Percentiles rank a stretch among this genome's conserved stretches.
Conservation (phyloP, 208 protist species). For the Wallacemonas sp. region DNA sequence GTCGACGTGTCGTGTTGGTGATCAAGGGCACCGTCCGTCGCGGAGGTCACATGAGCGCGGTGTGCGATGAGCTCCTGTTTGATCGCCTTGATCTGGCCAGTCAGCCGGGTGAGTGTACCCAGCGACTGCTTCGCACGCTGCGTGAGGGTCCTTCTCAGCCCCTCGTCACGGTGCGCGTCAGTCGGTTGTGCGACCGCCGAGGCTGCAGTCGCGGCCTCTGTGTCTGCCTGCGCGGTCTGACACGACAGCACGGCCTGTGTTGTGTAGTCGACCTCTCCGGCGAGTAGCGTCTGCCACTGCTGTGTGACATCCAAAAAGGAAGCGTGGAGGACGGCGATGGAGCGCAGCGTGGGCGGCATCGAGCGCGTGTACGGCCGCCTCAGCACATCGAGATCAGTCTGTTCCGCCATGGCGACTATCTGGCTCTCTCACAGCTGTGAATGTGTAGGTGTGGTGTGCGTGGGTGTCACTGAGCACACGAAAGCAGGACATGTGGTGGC, state of each 20-base stretch:
- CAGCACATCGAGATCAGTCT: slow-evolving; percentile 20
- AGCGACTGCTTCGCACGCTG: not conserved
- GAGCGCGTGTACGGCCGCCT: slow-evolving; percentile 64
- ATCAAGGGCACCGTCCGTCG: slow-evolving; percentile 1
- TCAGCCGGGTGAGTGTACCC: slow-evolving; percentile 22
- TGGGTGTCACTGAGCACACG: not conserved
- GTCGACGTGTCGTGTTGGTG: not conserved
- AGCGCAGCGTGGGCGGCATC: slow-evolving; percentile 45
- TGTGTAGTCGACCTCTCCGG: not conserved
- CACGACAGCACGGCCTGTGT: not conserved
- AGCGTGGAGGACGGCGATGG: slow-evolving; percentile 31
- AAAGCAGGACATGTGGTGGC: too few relatives aligned
- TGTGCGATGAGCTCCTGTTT: slow-evolving; percentile 71
- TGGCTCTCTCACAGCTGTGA: too few relatives aligned
- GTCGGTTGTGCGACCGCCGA: too few relatives aligned
- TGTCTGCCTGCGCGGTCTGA: too few relatives aligned
- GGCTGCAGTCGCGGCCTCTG: too few relatives aligned
- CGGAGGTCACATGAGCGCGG: slow-evolving; percentile 16
- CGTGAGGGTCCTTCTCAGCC: not conserved
- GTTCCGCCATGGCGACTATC: too few relatives aligned
- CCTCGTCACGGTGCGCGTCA: not conserved
- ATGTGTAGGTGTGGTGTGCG: not conserved
- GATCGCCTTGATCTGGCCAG: slow-evolving; percentile 68
- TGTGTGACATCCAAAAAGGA: slow-evolving; percentile 54
- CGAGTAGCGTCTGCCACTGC: slow-evolving; percentile 46